These are phyloP conservation scores for Drechslera avenae DNA, from an alignment of 2,329 filamentous ascomycete species.

Conservation along the genomic window DNA sequence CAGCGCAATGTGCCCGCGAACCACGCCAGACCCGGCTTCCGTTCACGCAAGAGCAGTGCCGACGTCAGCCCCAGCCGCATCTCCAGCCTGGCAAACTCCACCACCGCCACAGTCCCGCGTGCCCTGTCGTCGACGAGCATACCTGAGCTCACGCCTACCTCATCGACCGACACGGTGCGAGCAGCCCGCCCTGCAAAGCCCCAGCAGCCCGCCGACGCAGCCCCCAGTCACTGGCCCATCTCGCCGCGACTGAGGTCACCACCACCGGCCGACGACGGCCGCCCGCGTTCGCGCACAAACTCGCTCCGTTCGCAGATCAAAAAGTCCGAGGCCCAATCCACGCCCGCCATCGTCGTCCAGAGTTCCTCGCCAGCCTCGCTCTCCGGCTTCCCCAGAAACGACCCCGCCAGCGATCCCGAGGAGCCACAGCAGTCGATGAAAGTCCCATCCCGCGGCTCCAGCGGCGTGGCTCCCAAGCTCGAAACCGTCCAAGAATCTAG, in stretches of 20 bases:
- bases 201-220: slow-evolving; percentile 4
- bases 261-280: slow-evolving; percentile 53
- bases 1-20: slow-evolving; percentile 33
- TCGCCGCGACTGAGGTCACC: slow-evolving; percentile 80
- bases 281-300: slow-evolving; percentile 50
- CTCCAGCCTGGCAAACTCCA: slow-evolving; percentile 40
- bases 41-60: slow-evolving; percentile 53
- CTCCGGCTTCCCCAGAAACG: slow-evolving; percentile 38
- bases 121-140: slow-evolving; percentile 71
- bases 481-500: slow-evolving; percentile 94
- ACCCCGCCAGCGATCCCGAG: slow-evolving; percentile 43
- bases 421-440: slow-evolving; percentile 49
- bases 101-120: slow-evolving; percentile 65
- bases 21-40: slow-evolving; percentile 35
- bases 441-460: slow-evolving; percentile 59
- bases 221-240: slow-evolving; percentile 71
- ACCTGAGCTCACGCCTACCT: slow-evolving; percentile 66
- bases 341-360: slow-evolving; percentile 54
- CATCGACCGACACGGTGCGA: slow-evolving; percentile 62
- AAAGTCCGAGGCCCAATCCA: slow-evolving; percentile 38
- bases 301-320: slow-evolving; percentile 48
- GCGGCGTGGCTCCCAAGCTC: slow-evolving; percentile 64
- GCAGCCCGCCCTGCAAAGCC: slow-evolving; percentile 69
- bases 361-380: slow-evolving; percentile 50
- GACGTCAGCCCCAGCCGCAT: slow-evolving; percentile 51